Percentiles rank a stretch among this genome's conserved stretches.
Evolutionary conservation across 768 basidiomycete species (phyloP).

Genomic region (Rubroboletus pulcherrimus): DNA sequence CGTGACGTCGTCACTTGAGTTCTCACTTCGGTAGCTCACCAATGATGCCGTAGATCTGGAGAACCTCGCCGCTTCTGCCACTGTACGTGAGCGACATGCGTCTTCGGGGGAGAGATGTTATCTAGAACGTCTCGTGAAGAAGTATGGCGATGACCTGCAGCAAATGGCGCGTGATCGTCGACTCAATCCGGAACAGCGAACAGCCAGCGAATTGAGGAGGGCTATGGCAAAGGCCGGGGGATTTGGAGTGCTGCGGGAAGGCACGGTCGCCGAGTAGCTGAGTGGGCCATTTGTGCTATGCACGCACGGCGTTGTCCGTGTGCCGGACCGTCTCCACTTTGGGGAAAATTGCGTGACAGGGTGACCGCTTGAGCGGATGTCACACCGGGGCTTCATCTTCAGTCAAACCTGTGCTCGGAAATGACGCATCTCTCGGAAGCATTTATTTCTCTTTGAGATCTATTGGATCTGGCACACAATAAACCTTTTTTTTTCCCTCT

Average conservation of each 20-base stretch:
- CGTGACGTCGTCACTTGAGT: not conserved
- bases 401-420: constrained; percentile 30
- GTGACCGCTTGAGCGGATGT: constrained; percentile 18
- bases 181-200: constrained; percentile 81
- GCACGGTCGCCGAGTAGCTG: constrained; percentile 6
- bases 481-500: constrained; percentile 3
- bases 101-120: constrained; percentile 68
- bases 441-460: constrained; percentile 10
- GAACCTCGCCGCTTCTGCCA: constrained; percentile 48
- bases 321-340: constrained; percentile 12
- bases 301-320: constrained; percentile 6
- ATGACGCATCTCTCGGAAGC: constrained; percentile 16
- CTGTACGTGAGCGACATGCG: constrained; percentile 52
- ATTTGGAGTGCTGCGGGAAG: constrained; percentile 28
- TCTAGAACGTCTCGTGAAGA: constrained; percentile 60
- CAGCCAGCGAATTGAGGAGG: constrained; percentile 69
- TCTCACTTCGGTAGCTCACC: constrained; percentile 11
- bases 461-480: constrained; percentile 7
- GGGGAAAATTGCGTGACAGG: constrained; percentile 26
- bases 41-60: constrained; percentile 54
- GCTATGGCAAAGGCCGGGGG: constrained; percentile 57
- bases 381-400: constrained; percentile 27
- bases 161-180: constrained; percentile 78
- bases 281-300: not conserved
- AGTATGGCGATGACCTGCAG: constrained; percentile 67